These are phyloP conservation scores for Leccinum subrobustum DNA, from an alignment of 1,284 basidiomycete species.

Conservation along the genomic window DNA sequence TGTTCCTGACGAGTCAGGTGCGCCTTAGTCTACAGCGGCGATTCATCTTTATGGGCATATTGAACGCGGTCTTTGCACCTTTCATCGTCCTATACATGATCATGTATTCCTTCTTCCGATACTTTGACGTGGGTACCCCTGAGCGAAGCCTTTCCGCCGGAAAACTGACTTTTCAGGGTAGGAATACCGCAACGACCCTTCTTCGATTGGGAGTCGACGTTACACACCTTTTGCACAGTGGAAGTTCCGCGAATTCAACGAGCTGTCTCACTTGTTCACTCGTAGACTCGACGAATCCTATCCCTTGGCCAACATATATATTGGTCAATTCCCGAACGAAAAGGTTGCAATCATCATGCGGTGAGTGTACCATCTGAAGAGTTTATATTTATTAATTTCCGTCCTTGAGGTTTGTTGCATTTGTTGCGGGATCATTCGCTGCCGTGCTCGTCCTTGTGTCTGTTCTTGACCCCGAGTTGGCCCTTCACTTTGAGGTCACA, in stretches of 20 bases:
- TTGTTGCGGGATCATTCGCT: slow-evolving; percentile 94
- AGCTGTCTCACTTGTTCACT: slow-evolving; percentile 91
- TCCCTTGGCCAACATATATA: slow-evolving; percentile 89
- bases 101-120: slow-evolving; percentile 99
- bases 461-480: slow-evolving; percentile 88
- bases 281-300: slow-evolving; percentile 87
- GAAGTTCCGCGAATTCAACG: slow-evolving; percentile 99
- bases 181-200: slow-evolving; percentile 99
- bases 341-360: slow-evolving; percentile 86
- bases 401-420: slow-evolving; percentile 73
- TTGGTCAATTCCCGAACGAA: slow-evolving; percentile 97
- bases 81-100: slow-evolving; percentile 97
- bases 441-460: slow-evolving; percentile 92
- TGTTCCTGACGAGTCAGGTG: background rate
- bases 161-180: slow-evolving; percentile 33
- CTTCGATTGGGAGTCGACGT: slow-evolving; percentile 85
- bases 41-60: slow-evolving; percentile 93
- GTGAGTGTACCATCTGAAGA: slow-evolving; percentile 42
- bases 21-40: slow-evolving; percentile 69
- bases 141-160: background rate
- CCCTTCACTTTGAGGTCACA: slow-evolving; percentile 94
- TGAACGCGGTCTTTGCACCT: slow-evolving; percentile 94
- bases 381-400: background rate
- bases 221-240: slow-evolving; percentile 96
- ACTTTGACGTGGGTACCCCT: slow-evolving; percentile 79